Base-by-base conservation (phyloP, 2,329 filamentous ascomycete genomes). In the Ceratocystis variospora region DNA sequence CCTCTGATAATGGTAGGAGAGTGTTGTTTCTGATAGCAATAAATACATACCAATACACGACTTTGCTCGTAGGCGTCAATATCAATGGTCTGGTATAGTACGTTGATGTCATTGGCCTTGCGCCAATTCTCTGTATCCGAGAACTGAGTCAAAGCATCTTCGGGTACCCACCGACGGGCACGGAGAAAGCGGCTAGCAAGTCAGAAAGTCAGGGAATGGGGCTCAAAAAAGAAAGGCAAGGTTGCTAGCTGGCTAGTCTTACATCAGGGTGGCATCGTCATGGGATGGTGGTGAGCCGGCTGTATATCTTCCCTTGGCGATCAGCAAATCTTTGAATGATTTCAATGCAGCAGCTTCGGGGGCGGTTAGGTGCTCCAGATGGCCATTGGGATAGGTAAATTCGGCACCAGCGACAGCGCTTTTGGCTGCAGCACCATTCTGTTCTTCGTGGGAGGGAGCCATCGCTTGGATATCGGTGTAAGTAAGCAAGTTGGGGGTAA, bases 111-210 rank as follows among this genome's bases (percentile, higher is more conserved):
- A 74, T 93, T 93, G 69, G 88, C 85, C 70, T 83, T 83, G 68
- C 92, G 85, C 89, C 92, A 96, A 67, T 89, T 84, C 75, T 96
- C 90, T 0, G 91, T 96, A 65, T 91, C 89, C 72, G 87, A 86
- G 77, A 96, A 96, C 77, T 96, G 92, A 68, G 78, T 81, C 73
- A 87, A 87, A 12, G 92, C 92, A 70, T 93, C 90, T 70, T 85
- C 77, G 8, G 89, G 82, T 33, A 87, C 78, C 79, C 93, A 96
- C 75, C 86, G 88, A 66, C 92, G 85, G 44, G 92, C 92, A 71
- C 92, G 88, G 63, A 96, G 80, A 75, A 88, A 96, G 68, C 92
- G 90, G 69, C 90, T 94, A 71, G 73, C 25, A 62, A n/a, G 64
- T 31, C 48, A 62, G 50, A 62, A 25, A 62, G 65, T 65, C 63